Conservation (phyloP, 805 yeast species). For the Torulaspora maleeae region DNA sequence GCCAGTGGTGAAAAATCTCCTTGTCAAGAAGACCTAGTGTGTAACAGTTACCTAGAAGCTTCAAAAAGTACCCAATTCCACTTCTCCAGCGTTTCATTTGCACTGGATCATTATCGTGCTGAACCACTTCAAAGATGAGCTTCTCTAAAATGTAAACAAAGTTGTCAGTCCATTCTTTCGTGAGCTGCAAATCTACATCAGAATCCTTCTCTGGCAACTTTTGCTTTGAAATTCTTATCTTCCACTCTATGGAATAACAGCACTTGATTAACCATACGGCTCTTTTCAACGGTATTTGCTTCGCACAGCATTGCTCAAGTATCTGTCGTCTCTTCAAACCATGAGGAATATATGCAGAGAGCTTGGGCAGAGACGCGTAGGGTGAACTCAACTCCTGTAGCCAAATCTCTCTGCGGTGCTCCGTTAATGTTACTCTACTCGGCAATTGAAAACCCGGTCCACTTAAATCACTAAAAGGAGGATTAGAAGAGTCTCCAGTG, state of each 20-base stretch:
- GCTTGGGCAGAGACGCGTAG: slow-evolving; percentile 55
- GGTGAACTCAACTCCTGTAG: slow-evolving; percentile 70
- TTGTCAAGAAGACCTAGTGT: slow-evolving; percentile 63
- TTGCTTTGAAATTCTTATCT: slow-evolving; percentile 17
- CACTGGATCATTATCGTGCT: slow-evolving; percentile 28
- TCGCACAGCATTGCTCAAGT: slow-evolving; percentile 65
- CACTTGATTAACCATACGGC: slow-evolving; percentile 91
- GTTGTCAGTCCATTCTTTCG: slow-evolving; percentile 87
- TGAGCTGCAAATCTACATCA: slow-evolving; percentile 46
- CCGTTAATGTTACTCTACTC: slow-evolving; percentile 76
- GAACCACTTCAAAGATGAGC: slow-evolving; percentile 33
- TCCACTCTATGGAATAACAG: slow-evolving; percentile 70
- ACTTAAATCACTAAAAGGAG: slow-evolving; percentile 20
- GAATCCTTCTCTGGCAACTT: slow-evolving; percentile 11
- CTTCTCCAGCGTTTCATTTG: slow-evolving; percentile 39
- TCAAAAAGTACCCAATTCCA: slow-evolving; percentile 55
- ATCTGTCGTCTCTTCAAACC: slow-evolving; percentile 73
- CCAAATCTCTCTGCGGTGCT: slow-evolving; percentile 83
- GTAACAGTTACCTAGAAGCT: slow-evolving; percentile 60
- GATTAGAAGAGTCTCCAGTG: slow-evolving; percentile 5
- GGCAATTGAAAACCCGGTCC: slow-evolving; percentile 35
- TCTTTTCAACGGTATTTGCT: slow-evolving; percentile 67
- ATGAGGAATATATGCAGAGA: slow-evolving; percentile 82
- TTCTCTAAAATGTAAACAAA: slow-evolving; percentile 50
- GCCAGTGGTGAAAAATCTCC: slow-evolving; percentile 57